phyloP scores from a whole-genome alignment of 495 filamentous ascomycete genomes.

The Penicillium paradoxum region DNA sequence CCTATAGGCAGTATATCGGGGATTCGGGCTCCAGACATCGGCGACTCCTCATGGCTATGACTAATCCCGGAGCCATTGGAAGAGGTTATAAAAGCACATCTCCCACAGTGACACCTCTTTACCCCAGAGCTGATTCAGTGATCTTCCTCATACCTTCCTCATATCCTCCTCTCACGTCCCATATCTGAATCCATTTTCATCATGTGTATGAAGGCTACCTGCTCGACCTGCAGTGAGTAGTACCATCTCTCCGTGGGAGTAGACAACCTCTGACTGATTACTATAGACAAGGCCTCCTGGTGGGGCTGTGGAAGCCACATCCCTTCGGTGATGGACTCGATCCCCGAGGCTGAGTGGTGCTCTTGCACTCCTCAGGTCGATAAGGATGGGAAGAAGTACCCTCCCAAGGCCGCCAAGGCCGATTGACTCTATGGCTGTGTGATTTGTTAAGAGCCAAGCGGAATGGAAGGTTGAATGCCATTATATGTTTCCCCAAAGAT shows the following conservation, averaged over 20 bases:
- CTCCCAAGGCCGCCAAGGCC: conserved; percentile 53
- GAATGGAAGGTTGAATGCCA: not conserved
- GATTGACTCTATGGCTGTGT: conserved; percentile 24
- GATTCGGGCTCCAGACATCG: conserved; percentile 27
- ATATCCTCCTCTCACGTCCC: not conserved
- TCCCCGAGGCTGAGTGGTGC: conserved; percentile 59
- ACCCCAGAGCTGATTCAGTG: not conserved
- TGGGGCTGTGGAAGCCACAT: conserved; percentile 68
- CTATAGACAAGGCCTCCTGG: conserved; percentile 62
- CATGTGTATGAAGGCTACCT: conserved; percentile 50
- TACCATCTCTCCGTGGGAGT: too few relatives aligned
- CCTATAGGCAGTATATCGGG: conserved; percentile 11
- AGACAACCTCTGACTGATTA: conserved; percentile 1
- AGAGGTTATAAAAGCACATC: conserved; percentile 20
- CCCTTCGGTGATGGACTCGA: conserved; percentile 57
- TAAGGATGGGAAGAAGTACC: conserved; percentile 56
- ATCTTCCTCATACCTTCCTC: not conserved
- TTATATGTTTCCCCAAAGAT: not conserved
- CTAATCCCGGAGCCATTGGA: conserved; percentile 18
- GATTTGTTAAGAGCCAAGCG: conserved; percentile 11
- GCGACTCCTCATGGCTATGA: conserved; percentile 16
- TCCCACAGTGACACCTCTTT: not conserved
- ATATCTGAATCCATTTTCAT: conserved; percentile 3
- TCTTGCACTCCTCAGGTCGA: conserved; percentile 58
- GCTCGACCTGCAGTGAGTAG: conserved; percentile 45